Evolutionary conservation across 371 early-diverging fungal genomes (phyloP).

Genomic region (Umbelopsis sp.): DNA sequence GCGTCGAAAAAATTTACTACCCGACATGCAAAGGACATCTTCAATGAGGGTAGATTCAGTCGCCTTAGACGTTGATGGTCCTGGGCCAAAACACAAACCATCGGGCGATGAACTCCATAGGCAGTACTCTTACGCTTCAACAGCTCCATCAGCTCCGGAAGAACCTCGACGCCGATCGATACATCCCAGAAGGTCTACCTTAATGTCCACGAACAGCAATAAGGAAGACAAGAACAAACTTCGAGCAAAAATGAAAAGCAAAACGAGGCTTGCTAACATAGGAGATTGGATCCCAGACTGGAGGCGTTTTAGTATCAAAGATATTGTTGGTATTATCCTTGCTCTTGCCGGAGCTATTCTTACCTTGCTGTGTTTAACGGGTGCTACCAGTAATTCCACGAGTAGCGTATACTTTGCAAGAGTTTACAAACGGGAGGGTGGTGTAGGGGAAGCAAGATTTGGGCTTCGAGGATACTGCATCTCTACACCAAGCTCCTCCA

Average conservation of each 20-base stretch:
- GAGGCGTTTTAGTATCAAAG: background rate
- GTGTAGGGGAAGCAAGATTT: conserved; percentile 28
- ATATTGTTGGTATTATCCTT: conserved; percentile 31
- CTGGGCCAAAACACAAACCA: background rate
- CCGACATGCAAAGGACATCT: background rate
- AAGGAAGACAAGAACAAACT: background rate
- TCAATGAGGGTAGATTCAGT: background rate
- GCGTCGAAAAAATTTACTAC: background rate
- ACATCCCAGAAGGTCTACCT: background rate
- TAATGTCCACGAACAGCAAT: background rate
- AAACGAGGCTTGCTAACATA: background rate
- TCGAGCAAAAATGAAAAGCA: background rate
- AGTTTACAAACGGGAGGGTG: conserved; percentile 27
- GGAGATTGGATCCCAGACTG: background rate
- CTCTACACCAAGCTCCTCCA: conserved; percentile 15
- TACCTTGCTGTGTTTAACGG: conserved; percentile 39
- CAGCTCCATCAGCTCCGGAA: background rate
- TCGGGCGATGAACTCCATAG: background rate
- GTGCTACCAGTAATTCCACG: conserved; percentile 26
- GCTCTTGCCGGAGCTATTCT: conserved; percentile 40
- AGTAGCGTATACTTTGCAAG: conserved; percentile 41
- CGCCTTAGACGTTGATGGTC: conserved; percentile 3
- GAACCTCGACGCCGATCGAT: background rate
- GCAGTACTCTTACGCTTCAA: background rate
- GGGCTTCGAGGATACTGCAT: conserved; percentile 49